Evolutionary conservation across 2,329 filamentous ascomycete genomes (phyloP), one percentile per base, ranked within the genome.

Genomic region (Talaromyces pinophilus): DNA sequence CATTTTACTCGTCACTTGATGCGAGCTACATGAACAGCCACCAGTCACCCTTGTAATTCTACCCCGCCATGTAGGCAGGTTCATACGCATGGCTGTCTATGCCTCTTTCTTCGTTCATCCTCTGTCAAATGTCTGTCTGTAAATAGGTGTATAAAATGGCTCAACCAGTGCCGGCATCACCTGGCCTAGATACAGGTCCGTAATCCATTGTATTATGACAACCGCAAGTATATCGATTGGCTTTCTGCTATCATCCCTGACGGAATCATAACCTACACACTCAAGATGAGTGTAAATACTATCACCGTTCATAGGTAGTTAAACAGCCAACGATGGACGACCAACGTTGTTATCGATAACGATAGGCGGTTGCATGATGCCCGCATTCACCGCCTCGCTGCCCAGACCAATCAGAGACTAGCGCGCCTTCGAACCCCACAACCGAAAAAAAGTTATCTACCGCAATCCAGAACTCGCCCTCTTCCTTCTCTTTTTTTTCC

Each of bases 401-500:
- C 3, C 8, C 2, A 3, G 30, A 10, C 64, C 44, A 67, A 55
- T 62, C 33, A 55, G 15, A 48, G 38, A 38, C 65, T 67, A 67
- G 65, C 55, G 60, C 54, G 25, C 28, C 11, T 22, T 28, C 22
- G 54, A 46, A 62, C 64, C 65, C 65, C 65, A 67, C 59, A 52
- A 30, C 52, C 44, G 57, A 60, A 67, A 67, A 66, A 67, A 67
- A 67, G 61, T 63, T 44, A 63, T 63, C 44, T 15, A 25, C 40
- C 25, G 33, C 54, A 38, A 50, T 40, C 38, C 33, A 46, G 42
- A 35, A 46, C 22, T 57, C 55, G 60, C 50, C 46, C 52, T 52
- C 44, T 63, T 54, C 55, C 35, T 57, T 19, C 25, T 22, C 44
- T 62, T 75, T 70, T 67, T 75, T 75, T 73, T 79, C 79, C 75